Base-by-base conservation (phyloP, 179 eudicot species). In the Spergularia azorica region DNA sequence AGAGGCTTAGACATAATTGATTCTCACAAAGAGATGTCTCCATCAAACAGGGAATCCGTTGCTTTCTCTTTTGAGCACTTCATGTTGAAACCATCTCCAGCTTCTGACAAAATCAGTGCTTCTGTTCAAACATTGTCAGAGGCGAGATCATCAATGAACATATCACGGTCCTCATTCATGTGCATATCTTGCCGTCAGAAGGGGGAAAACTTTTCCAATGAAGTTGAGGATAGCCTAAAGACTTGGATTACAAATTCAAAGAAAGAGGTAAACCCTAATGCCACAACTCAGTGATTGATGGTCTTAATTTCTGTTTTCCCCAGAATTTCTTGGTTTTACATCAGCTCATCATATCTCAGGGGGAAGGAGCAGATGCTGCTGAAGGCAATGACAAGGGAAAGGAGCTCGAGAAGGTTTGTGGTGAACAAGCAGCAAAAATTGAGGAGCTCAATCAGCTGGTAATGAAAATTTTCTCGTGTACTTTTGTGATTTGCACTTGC, bases 21-120 rank as follows among this genome's bases (percentile, higher is more conserved):
- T 78, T 75, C 81, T 77, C 98, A 91, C 79, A 92, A 91, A 76
- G 81, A 82, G 75, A 91, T 84, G 70, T 89, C 95, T 18, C 82
- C 80, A 41, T 82, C 86, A 69, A 77, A 64, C 76, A 83, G 78
- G 72, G 81, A 93, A 51, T 80, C 90, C 14, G 89, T 86, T 82
- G 83, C 93, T 75, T 95, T 95, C 85, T 95, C 99, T 58, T 95
- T 95, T 61, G 97, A 91, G 74, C 97, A 93, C 80, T 79, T 93
- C 79, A 92, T 89, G 77, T 75, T 94, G 73, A 90, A 89, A 84
- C 88, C 94, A 10, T 86, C 90, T 81, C 85, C 83, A 72, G 83
- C 89, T 43, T 85, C 76, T 61, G 97, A 95, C 73, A 88, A 83
- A 77, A 78, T 73, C 63, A 80, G 85, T 84, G 90, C 90, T 63